A percentile compares a stretch with the other conserved stretches of the same genome.
phyloP scores from a whole-genome alignment of 768 basidiomycete genomes.

The Trametes cubensis region DNA sequence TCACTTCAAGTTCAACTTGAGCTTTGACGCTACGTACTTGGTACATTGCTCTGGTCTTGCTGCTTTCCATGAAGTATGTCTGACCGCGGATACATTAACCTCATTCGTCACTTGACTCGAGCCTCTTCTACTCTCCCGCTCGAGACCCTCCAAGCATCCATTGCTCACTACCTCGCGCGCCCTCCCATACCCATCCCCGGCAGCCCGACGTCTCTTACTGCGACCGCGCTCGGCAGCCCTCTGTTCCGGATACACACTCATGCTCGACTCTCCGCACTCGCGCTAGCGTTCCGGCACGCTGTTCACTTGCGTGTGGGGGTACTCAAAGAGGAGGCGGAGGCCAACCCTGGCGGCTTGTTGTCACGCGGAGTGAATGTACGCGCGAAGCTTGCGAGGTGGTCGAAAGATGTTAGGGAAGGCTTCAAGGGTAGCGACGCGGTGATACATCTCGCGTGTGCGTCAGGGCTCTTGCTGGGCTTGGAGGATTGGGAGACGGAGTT shows the following conservation, averaged over 20 bases:
- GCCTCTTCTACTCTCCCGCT: slow-evolving; percentile 47
- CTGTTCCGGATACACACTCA: slow-evolving; percentile 53
- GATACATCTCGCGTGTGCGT: slow-evolving; percentile 60
- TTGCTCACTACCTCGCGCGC: slow-evolving; percentile 60
- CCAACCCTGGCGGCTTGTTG: slow-evolving; percentile 32
- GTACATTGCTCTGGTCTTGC: no score
- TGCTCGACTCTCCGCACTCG: slow-evolving; percentile 51
- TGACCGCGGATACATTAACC: slow-evolving; percentile 43
- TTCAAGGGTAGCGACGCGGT: slow-evolving; percentile 63
- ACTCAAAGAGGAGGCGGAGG: slow-evolving; percentile 37
- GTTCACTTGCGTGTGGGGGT: slow-evolving; percentile 53
- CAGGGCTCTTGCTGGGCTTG: slow-evolving; percentile 66
- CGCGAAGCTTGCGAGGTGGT: slow-evolving; percentile 37
- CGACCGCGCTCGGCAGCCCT: slow-evolving; percentile 56
- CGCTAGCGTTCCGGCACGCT: slow-evolving; percentile 62
- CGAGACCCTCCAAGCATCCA: slow-evolving; percentile 53
- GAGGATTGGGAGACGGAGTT: slow-evolving; percentile 50
- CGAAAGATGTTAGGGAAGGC: slow-evolving; percentile 26
- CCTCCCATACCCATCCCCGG: slow-evolving; percentile 32
- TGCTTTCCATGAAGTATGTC: slow-evolving; percentile 1
- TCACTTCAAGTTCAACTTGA: no score
- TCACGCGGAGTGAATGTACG: slow-evolving; percentile 37
- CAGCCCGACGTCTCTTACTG: slow-evolving; percentile 59
- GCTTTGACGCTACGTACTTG: no score
- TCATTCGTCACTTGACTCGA: slow-evolving; percentile 57